phyloP scores from a whole-genome alignment of 371 early-diverging fungal species.

The Phascolomyces articulosus region DNA sequence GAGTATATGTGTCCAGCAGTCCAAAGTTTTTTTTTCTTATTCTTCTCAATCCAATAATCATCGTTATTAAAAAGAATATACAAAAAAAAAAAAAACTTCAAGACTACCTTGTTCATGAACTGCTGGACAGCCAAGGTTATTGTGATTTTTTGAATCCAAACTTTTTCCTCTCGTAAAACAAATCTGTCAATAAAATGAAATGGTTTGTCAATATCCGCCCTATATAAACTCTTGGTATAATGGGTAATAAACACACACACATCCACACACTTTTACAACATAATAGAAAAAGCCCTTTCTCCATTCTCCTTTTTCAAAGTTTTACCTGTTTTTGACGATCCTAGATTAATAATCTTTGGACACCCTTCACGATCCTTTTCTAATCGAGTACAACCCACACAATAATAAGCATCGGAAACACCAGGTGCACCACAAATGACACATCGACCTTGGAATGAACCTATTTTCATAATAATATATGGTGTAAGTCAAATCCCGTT shows the following conservation, averaged over 20 bases:
- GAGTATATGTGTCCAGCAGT: conserved; percentile 5
- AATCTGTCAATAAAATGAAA: conserved; percentile 52
- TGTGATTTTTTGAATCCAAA: conserved; percentile 75
- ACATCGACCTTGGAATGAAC: conserved; percentile 89
- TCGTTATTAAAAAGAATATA: no score
- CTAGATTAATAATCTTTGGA: conserved; percentile 93
- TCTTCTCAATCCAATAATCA: no score
- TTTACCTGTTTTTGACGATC: conserved; percentile 72
- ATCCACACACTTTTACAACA: no score
- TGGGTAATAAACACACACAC: no score
- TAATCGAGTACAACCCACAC: conserved; percentile 86
- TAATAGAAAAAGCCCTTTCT: background rate
- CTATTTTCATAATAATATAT: conserved; percentile 9
- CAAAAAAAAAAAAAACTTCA: background rate
- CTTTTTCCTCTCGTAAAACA: conserved; percentile 95
- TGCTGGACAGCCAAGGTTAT: conserved; percentile 33
- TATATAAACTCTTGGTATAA: no score
- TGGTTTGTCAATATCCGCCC: no score
- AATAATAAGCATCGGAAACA: conserved; percentile 96
- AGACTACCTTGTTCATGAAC: no score
- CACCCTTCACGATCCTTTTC: conserved; percentile 98
- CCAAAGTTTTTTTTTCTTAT: no score
- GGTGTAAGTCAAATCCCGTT: no score
- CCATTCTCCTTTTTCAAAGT: no score
- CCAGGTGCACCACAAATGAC: conserved; percentile 93